Evolutionary conservation across 345 rosid species (phyloP).

Genomic region (Acer negundo): DNA sequence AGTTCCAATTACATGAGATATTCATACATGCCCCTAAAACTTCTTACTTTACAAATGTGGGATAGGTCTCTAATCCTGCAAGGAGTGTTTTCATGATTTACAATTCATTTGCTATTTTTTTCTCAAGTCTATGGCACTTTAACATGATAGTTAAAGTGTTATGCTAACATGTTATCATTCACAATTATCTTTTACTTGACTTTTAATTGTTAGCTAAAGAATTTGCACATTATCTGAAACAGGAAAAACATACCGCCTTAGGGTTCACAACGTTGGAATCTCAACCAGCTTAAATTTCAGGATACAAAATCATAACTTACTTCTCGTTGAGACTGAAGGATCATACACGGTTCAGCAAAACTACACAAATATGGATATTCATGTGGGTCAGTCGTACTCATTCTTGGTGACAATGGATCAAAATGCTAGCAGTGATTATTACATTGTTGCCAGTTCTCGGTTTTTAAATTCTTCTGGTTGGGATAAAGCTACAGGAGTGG

Average conservation of each 20-base stretch:
- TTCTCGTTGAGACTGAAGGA: conserved; percentile 95
- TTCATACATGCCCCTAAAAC: no score
- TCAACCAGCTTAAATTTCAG: conserved; percentile 90
- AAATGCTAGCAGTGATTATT: conserved; percentile 77
- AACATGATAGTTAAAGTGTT: not conserved
- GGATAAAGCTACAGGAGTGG: conserved; percentile 62
- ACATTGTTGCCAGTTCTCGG: conserved; percentile 83
- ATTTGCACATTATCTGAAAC: conserved; percentile 28
- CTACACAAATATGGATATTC: conserved; percentile 82
- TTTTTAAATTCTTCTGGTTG: conserved; percentile 55
- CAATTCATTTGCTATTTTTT: no score
- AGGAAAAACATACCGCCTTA: conserved; percentile 84
- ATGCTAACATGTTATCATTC: not conserved
- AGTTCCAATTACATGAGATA: not conserved
- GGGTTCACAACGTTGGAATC: conserved; percentile 86
- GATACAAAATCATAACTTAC: conserved; percentile 82
- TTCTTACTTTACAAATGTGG: no score
- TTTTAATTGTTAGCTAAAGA: conserved; percentile 8
- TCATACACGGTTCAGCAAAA: conserved; percentile 87
- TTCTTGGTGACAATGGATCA: conserved; percentile 93
- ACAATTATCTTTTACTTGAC: not conserved
- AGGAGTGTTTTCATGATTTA: no score
- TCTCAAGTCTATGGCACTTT: not conserved
- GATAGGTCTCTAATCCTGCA: no score
- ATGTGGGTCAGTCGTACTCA: conserved; percentile 92